Base-by-base conservation (phyloP, 2,329 filamentous ascomycete genomes). In the Beauveria australis region DNA sequence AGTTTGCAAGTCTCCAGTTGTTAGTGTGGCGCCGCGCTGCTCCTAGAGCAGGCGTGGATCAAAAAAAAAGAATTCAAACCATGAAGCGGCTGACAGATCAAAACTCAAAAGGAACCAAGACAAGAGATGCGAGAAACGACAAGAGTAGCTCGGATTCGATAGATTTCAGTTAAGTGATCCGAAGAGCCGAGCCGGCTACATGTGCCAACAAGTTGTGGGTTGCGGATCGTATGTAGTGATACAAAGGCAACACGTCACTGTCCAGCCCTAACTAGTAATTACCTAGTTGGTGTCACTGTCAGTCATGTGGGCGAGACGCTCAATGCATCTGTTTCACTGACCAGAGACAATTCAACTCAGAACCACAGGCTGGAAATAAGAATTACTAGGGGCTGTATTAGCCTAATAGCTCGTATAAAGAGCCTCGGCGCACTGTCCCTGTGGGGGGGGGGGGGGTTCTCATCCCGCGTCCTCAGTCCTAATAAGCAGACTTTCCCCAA, bases 191-290 rank as follows among this genome's bases (percentile, higher is more conserved):
- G 40, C 9, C 10, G 28, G 30, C 30, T 22, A 2, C 24, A 14
- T 10, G 24, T 22, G 41, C 53, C 22, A 46, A n/a, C 24, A 8
- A 3, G n/a, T 18, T 37, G 33, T 37, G 57, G 40, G 28, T 28
- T 52, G 14, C 48, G 56, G 37, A 58, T 58, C 55, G 37, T 43
- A 24, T 22, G 22, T 3, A 22, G 40, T 59, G 26, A 59, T 53
- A 37, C 48, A 53, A 53, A 41, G 28, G 40, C 47, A 59, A 24
- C 19, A 59, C 49, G 57, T 59, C 57, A 53, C 57, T 19, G 5
- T 44, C 37, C 22, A 28, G 40, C 24, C 19, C 33, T 43, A 22
- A 22, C 22, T 22, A 37, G 48, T 24, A 5, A 4, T 3, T 14
- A 14, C 1, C 5, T 37, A 16, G 33, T 37, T 37, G 5, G 33